Evolutionary conservation across 495 filamentous ascomycete genomes (phyloP).

Genomic region (Penicillium crystallinum): DNA sequence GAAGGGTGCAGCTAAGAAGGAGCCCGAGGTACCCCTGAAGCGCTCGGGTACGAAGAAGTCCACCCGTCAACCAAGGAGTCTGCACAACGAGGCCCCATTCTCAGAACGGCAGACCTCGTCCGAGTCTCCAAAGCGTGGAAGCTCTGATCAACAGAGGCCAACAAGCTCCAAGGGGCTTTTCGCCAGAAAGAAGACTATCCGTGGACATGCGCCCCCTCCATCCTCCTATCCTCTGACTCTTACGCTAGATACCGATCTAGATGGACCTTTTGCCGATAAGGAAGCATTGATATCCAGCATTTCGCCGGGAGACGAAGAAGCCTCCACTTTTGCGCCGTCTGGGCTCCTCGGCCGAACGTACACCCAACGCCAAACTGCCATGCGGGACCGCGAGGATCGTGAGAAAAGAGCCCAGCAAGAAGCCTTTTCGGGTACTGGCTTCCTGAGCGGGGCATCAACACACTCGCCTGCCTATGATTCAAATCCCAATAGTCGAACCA

Average conservation of each 20-base stretch:
- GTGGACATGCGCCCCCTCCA: slow-evolving; percentile 43
- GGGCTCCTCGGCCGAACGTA: slow-evolving; percentile 62
- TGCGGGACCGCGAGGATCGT: slow-evolving; percentile 49
- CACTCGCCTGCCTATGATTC: slow-evolving; percentile 6
- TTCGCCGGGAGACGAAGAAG: slow-evolving; percentile 24
- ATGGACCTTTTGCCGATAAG: slow-evolving; percentile 4
- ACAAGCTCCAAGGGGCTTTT: slow-evolving; percentile 22
- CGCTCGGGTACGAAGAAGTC: slow-evolving; percentile 21
- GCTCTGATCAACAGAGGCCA: slow-evolving; percentile 14
- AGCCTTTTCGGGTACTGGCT: slow-evolving; percentile 18
- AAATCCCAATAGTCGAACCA: slow-evolving; percentile 27
- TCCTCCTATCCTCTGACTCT: slow-evolving; percentile 36
- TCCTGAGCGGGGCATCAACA: slow-evolving; percentile 14
- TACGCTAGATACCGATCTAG: slow-evolving; percentile 23
- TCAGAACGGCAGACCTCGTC: slow-evolving; percentile 36
- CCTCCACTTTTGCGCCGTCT: slow-evolving; percentile 47
- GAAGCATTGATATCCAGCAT: slow-evolving; percentile 13
- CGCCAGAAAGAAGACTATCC: slow-evolving; percentile 31
- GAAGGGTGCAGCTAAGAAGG: slow-evolving; percentile 48
- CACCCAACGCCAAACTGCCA: slow-evolving; percentile 52
- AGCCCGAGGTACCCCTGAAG: slow-evolving; percentile 14
- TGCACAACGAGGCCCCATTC: slow-evolving; percentile 1
- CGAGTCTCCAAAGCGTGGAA: slow-evolving; percentile 34
- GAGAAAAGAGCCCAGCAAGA: slow-evolving; percentile 30
- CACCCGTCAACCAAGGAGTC: slow-evolving; percentile 30